Evolutionary conservation across 768 basidiomycete species (phyloP), one percentile per base, ranked within the genome.

Genomic region (Crassisporium funariophilum): DNA sequence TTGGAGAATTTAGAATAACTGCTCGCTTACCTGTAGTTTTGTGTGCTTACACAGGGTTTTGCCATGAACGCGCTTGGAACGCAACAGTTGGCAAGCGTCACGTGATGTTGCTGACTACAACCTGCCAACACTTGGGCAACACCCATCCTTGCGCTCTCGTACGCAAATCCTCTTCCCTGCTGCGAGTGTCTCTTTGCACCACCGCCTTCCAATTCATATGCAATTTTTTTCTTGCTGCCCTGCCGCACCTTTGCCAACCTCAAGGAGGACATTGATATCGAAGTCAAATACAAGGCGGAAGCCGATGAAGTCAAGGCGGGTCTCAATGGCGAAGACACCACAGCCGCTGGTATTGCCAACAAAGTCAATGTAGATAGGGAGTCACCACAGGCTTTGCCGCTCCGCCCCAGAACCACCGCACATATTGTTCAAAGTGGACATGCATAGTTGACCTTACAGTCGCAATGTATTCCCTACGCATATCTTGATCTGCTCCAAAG

Each of bases 151-250:
- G n/a, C n/a, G n/a, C n/a, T n/a, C n/a, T n/a, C n/a, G n/a, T n/a
- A n/a, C n/a, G n/a, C n/a, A n/a, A n/a, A n/a, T n/a, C n/a, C n/a
- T n/a, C n/a, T n/a, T n/a, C n/a, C n/a, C n/a, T n/a, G n/a, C n/a
- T n/a, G n/a, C n/a, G n/a, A n/a, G n/a, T n/a, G n/a, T n/a, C 95
- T 20, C 95, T 95, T 0, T 99, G 95, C 69, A 94, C 91, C 1
- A 95, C 98, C 66, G 86, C 93, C 0, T 92, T 91, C 74, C 91
- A 94, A 71, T 93, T 90, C 81, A 98, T 97, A 68, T 98, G 95
- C 66, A 94, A 4, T 99, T 98, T 72, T 98, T 71, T 89, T 83
- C 11, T 99, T 95, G 60, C 95, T 95, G 0, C 79, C 98, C 6
- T 99, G 95, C 66, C 77, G 95, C 31, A 94, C 93, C 0, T 99